Evolutionary conservation across 148 eudicot genomes (phyloP), one percentile per base, ranked within the genome.

Genomic region (Talinum fruticosum): DNA sequence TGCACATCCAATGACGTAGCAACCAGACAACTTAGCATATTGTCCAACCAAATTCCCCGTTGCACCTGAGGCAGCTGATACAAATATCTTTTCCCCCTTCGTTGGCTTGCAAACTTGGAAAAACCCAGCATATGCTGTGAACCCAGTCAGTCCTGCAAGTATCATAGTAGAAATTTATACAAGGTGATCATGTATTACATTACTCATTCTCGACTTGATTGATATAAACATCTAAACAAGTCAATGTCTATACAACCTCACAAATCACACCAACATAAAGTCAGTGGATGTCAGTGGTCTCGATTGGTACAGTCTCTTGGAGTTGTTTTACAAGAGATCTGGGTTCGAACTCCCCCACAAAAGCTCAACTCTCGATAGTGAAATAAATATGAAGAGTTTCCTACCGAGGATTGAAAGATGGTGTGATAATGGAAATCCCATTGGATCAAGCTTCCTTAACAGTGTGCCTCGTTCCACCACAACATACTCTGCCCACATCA

Each of bases 21-120:
- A 91, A 13, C 93, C 91, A 29, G 73, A 76, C 45, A 86, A 81
- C 78, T 91, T 91, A 0, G 96, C 96, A 69, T 81, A 91, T 41
- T 89, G 96, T 16, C 96, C 91, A 3, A 91, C 96, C 38, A 89
- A 68, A 83, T 85, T 78, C n/a, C 89, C 96, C 2, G 87, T 88
- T 12, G 93, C 85, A n/a, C 96, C 96, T 61, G 89, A 78, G 66
- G 96, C 93, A 74, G 90, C 82, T 34, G 96, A 89, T n/a, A 91
- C 90, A 75, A 91, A 88, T 34, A 91, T 81, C 59, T 57, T 88
- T 71, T 89, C 93, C 44, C 92, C 90, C 45, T 86, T 86, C 71
- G 80, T 91, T 2, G 93, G 91, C 74, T 87, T 83, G 54, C 93
- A 82, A 35, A 88, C 35, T 65, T 84, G 49, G 34, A 85, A 88